Evolutionary conservation across 352 stramenopile genomes (phyloP), one percentile per base, ranked within the genome.

Genomic region (Phytophthora sojae): DNA sequence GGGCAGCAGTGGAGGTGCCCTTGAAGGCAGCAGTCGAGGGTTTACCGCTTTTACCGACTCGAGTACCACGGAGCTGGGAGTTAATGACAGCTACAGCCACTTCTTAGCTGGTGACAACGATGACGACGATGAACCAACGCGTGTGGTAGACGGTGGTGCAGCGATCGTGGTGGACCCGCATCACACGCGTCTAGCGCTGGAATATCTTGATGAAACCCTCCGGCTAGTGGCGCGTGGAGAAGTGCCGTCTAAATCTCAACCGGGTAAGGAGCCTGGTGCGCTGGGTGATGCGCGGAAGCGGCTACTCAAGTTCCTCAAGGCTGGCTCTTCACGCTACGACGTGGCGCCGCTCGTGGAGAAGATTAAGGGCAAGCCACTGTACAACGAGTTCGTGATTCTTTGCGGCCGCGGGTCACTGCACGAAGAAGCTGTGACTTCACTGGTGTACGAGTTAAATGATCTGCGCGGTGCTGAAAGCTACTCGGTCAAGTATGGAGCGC

Each of bases 311-410:
- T 96, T 95, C 53, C 62, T 96, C 14, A 94, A 94, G 71, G 80
- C 88, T 0, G 75, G 81, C 25, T 86, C 85, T 7, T 96, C 89
- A 29, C 82, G 85, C 12, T 96, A 94, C 61, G 89, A 96, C 37
- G 89, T 91, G 14, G 68, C 60, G 29, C 77, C 88, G 30, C 73
- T 96, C 4, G 76, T 95, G 23, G 75, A 85, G n/a, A 95, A 96
- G 64, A 81, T 95, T 47, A 92, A 89, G 42, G 77, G 79, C 29
- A 89, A 86, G 39, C 74, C 81, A 21, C 70, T 96, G 15, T 93
- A 93, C 71, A 92, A 93, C 54, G 89, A 96, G 61, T 91, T 96
- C 45, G 81, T 96, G 15, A 93, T 96, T 67, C 73, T 96, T 1
- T 95, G 89, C 50, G 89, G 89, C 1, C 89, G 89, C 61, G 89